Evolutionary conservation across 1,284 basidiomycete genomes (phyloP).

Genomic region (Pseudozyma sp.): DNA sequence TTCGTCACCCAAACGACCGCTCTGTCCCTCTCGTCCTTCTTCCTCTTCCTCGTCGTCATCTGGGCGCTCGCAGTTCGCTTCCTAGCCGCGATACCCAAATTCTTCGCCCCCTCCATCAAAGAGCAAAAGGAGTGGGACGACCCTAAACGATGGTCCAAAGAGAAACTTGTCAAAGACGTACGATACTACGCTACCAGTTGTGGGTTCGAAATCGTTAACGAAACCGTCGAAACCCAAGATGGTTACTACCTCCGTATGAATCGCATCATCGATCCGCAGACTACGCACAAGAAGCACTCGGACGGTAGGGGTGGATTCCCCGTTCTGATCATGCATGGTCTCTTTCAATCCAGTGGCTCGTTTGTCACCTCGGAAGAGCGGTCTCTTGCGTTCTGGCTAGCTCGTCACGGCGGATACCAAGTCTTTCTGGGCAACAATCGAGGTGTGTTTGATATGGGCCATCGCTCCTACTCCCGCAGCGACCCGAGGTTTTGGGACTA

Average conservation of each 20-base stretch:
- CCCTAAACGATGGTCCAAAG: conserved; percentile 71
- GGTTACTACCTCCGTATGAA: conserved; percentile 74
- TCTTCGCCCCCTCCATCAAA: conserved; percentile 22
- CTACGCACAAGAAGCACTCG: conserved; percentile 66
- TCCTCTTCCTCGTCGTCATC: conserved; percentile 71
- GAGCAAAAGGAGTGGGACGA: conserved; percentile 72
- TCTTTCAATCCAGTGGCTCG: conserved; percentile 76
- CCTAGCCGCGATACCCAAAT: conserved; percentile 48
- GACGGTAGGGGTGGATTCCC: conserved; percentile 74
- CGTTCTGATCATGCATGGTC: conserved; percentile 75
- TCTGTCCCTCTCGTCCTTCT: conserved; percentile 72
- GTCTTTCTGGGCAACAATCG: conserved; percentile 77
- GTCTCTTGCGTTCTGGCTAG: conserved; percentile 76
- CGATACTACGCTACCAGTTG: conserved; percentile 74
- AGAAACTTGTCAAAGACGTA: conserved; percentile 73
- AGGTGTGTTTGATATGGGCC: conserved; percentile 76
- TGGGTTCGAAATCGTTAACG: conserved; percentile 75
- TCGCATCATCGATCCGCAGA: conserved; percentile 72
- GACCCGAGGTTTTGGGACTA: conserved; percentile 77
- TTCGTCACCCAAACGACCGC: conserved; percentile 72
- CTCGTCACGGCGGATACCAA: conserved; percentile 73
- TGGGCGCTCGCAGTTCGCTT: conserved; percentile 68
- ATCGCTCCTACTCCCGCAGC: conserved; percentile 71
- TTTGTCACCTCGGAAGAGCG: conserved; percentile 77
- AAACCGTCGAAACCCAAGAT: conserved; percentile 75